phyloP scores from a whole-genome alignment of 441 rosid species.

The Erodium texanum region DNA sequence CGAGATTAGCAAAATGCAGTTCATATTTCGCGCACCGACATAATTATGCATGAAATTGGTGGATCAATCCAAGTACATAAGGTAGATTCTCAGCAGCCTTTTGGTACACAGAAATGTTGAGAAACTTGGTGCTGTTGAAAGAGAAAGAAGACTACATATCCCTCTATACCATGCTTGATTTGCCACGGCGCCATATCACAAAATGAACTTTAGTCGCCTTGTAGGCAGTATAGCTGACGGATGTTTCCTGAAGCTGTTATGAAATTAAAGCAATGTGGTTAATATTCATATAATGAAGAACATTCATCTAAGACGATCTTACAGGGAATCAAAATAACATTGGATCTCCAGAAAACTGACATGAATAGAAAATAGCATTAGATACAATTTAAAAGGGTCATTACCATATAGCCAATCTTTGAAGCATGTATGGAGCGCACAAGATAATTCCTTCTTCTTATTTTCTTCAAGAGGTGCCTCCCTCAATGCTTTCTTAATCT shows the following conservation, averaged over 20 bases:
- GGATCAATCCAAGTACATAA: neutral
- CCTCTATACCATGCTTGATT: neutral
- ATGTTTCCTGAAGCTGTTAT: slow-evolving; percentile 2
- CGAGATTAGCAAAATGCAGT: slow-evolving; percentile 1
- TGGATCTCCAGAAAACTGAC: neutral
- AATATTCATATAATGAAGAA: neutral
- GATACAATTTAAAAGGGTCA: neutral
- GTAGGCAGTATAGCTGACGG: slow-evolving; percentile 7
- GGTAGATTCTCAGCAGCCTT: neutral
- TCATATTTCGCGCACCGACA: neutral
- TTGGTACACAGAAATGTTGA: neutral
- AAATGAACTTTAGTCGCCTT: neutral
- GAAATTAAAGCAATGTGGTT: neutral
- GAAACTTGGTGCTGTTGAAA: slow-evolving; percentile 21
- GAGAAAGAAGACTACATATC: slow-evolving; percentile 1
- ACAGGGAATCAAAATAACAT: neutral
- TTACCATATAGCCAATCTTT: slow-evolving; percentile 98
- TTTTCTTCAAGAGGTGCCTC: slow-evolving; percentile 77
- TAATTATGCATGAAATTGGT: slow-evolving; percentile 20
- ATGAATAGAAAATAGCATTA: neutral
- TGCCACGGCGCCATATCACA: neutral
- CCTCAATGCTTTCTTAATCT: slow-evolving; percentile 60
- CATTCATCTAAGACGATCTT: neutral
- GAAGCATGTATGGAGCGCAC: slow-evolving; percentile 82
- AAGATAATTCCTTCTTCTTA: slow-evolving; percentile 70